Evolutionary conservation across 148 eudicot species (phyloP).

Genomic region (Drosera capensis): DNA sequence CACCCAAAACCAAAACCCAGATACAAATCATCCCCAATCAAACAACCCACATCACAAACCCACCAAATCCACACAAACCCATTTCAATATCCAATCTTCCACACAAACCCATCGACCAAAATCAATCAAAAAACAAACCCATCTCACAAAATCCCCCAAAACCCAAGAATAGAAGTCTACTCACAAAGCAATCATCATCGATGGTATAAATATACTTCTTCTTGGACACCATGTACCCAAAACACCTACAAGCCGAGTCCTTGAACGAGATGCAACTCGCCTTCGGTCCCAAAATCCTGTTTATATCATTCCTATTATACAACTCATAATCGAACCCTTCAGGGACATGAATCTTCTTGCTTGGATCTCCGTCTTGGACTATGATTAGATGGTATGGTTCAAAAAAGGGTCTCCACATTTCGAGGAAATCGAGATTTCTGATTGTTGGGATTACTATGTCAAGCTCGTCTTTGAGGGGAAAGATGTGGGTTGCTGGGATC

Average conservation of each 20-base stretch:
- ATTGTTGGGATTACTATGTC: slow-evolving; percentile 25
- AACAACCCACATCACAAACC: too few relatives aligned
- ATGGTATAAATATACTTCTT: slow-evolving; percentile 22
- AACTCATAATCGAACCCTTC: slow-evolving; percentile 18
- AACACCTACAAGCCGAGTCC: slow-evolving; percentile 22
- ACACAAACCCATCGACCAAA: too few relatives aligned
- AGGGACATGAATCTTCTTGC: slow-evolving; percentile 11
- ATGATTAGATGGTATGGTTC: slow-evolving; percentile 18
- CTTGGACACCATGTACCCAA: too few relatives aligned
- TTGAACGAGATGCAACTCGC: slow-evolving; percentile 18
- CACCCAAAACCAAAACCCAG: too few relatives aligned
- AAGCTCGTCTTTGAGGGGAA: too few relatives aligned
- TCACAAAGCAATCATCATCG: slow-evolving; percentile 24
- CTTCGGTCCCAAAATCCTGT: slow-evolving; percentile 18
- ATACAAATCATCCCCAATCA: too few relatives aligned
- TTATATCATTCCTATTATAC: slow-evolving; percentile 17
- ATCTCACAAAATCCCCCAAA: too few relatives aligned
- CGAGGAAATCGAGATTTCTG: slow-evolving; percentile 20
- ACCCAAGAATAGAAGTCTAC: too few relatives aligned
- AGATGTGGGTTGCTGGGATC: too few relatives aligned
- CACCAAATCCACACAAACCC: too few relatives aligned
- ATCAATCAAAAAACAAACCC: too few relatives aligned
- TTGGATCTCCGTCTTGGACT: slow-evolving; percentile 22
- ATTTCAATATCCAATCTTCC: too few relatives aligned
- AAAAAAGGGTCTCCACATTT: slow-evolving; percentile 18